Percentiles rank a stretch among this genome's conserved stretches.
Conservation (phyloP, 495 filamentous ascomycete species). For the Corynascus novoguineensis region DNA sequence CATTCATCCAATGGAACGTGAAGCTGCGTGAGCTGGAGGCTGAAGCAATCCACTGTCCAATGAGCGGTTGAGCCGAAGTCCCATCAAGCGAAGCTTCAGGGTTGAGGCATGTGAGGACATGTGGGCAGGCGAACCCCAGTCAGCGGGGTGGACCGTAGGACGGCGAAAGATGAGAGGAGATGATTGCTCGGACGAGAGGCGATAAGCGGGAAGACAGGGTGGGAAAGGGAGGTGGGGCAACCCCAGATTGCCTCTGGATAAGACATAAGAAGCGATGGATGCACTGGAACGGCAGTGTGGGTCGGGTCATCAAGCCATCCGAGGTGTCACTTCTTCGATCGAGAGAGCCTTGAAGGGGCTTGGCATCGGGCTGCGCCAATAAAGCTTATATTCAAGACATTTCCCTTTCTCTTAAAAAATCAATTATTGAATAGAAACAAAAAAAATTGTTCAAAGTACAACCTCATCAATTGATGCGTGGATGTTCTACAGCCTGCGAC, state of each 20-base stretch:
- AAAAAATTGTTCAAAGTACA: too few species aligned
- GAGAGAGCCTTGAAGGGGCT: background rate
- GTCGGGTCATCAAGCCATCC: constrained; percentile 5
- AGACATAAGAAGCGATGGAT: background rate
- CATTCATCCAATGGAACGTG: too few species aligned
- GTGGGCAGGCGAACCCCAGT: background rate
- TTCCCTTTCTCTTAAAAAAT: background rate
- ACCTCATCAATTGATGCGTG: too few species aligned
- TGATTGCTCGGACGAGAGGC: background rate
- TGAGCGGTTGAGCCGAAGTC: background rate
- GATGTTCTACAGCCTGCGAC: too few species aligned
- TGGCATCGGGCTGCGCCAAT: background rate
- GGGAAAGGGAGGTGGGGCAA: background rate
- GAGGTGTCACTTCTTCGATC: background rate
- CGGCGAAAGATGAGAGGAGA: background rate
- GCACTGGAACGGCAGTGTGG: background rate
- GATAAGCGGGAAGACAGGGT: background rate
- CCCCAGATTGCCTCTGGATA: background rate
- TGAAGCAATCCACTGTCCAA: too few species aligned
- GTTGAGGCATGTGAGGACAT: background rate
- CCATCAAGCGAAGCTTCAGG: background rate
- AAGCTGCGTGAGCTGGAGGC: too few species aligned
- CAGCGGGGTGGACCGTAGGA: too few species aligned
- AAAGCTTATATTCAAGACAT: background rate
- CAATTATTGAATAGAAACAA: too few species aligned